Conservation (phyloP, 2,329 filamentous ascomycete genomes). For the Albophoma yamanashiensis region DNA sequence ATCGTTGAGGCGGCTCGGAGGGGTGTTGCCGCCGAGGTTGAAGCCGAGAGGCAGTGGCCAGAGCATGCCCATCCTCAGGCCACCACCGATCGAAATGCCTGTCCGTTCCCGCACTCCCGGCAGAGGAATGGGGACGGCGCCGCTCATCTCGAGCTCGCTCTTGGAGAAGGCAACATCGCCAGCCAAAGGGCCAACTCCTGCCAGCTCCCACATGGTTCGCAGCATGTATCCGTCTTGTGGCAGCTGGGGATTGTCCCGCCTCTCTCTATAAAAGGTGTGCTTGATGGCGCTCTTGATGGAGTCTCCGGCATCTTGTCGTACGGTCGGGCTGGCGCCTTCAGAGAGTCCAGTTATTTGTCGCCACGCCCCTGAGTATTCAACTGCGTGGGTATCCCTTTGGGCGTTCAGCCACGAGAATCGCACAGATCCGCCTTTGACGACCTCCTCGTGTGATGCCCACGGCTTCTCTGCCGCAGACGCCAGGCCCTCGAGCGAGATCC, state of each 20-base stretch:
- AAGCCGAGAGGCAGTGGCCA: slow-evolving; percentile 66
- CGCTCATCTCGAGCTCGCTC: slow-evolving; percentile 73
- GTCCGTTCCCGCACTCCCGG: slow-evolving; percentile 58
- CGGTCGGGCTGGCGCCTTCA: slow-evolving; percentile 64
- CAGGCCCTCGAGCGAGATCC: slow-evolving; percentile 68
- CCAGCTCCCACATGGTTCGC: slow-evolving; percentile 71
- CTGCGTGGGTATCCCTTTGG: slow-evolving; percentile 58
- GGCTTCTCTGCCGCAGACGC: slow-evolving; percentile 79
- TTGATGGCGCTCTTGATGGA: slow-evolving; percentile 79
- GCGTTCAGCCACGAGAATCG: slow-evolving; percentile 65
- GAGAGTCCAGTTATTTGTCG: slow-evolving; percentile 76
- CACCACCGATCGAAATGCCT: slow-evolving; percentile 73
- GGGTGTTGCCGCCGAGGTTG: slow-evolving; percentile 36
- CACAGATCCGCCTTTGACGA: slow-evolving; percentile 63
- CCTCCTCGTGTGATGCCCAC: slow-evolving; percentile 92
- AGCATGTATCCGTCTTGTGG: slow-evolving; percentile 74
- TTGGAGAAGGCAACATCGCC: slow-evolving; percentile 95
- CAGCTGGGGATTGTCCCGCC: slow-evolving; percentile 74
- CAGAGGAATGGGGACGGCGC: slow-evolving; percentile 62
- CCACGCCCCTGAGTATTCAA: slow-evolving; percentile 77
- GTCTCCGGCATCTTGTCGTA: slow-evolving; percentile 80
- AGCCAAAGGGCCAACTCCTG: slow-evolving; percentile 70
- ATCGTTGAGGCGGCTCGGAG: slow-evolving; percentile 77
- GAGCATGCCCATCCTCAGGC: slow-evolving; percentile 70
- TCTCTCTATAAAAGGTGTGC: slow-evolving; percentile 71